These are phyloP conservation scores for Fragosphaeria purpurea DNA, from an alignment of 2,329 filamentous ascomycete genomes.

Conservation along the genomic window DNA sequence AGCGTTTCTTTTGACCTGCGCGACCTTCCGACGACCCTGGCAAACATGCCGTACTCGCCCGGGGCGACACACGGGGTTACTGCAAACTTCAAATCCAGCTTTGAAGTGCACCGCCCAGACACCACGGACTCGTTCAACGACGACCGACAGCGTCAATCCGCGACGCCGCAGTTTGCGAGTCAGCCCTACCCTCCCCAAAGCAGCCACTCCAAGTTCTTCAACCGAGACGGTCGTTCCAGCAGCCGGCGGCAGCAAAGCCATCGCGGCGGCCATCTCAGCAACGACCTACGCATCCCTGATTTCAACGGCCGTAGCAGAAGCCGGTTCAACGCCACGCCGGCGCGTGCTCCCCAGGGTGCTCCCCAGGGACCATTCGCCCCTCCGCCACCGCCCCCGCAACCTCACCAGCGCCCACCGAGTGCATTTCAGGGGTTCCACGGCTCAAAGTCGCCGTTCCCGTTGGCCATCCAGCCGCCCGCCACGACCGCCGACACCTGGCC, in stretches of 20 bases:
- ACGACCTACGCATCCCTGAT: not conserved
- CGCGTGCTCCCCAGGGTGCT: too few species aligned
- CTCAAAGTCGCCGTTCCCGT: too few species aligned
- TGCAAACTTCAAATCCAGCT: not conserved
- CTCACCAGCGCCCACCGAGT: too few species aligned
- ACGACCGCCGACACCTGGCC: too few species aligned
- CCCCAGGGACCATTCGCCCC: too few species aligned
- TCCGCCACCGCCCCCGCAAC: too few species aligned
- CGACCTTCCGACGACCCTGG: slow-evolving; percentile 4
- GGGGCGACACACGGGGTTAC: not conserved
- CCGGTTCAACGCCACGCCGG: too few species aligned
- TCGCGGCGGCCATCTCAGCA: not conserved
- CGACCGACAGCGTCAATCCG: not conserved
- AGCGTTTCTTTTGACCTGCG: not conserved
- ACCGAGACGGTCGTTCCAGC: not conserved
- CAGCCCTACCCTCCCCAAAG: not conserved
- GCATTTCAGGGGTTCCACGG: too few species aligned
- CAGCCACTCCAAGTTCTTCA: slow-evolving; percentile 4
- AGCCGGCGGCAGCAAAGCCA: not conserved
- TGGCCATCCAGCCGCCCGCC: too few species aligned
- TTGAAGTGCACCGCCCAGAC: not conserved
- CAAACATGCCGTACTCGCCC: slow-evolving; percentile 11
- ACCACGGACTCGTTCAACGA: not conserved
- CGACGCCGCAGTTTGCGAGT: not conserved
- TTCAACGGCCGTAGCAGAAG: not conserved